These are phyloP conservation scores for Chondrostereum purpureum DNA, from an alignment of 1,284 basidiomycete genomes.

Conservation along the genomic window DNA sequence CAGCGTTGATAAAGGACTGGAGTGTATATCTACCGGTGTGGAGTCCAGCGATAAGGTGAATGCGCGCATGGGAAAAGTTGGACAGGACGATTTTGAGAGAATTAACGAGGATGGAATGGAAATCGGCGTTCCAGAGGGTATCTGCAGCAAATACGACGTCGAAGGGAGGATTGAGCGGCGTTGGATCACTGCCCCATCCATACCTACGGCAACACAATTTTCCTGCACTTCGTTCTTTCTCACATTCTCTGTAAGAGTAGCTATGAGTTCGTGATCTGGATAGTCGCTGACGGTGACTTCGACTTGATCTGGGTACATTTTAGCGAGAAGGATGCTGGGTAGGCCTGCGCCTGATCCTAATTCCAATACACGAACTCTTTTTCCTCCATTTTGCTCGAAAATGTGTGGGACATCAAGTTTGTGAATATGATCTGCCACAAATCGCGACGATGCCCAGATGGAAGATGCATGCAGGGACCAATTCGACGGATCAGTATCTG, in stretches of 20 bases:
- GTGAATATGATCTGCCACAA: slow-evolving; percentile 55
- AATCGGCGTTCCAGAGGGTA: slow-evolving; percentile 65
- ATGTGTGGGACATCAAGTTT: slow-evolving; percentile 25
- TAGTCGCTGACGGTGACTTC: slow-evolving; percentile 60
- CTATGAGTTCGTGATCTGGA: slow-evolving; percentile 58
- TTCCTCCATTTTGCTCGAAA: slow-evolving; percentile 20
- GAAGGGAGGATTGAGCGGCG: slow-evolving; percentile 39
- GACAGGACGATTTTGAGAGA: slow-evolving; percentile 44
- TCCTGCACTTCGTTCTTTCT: slow-evolving; percentile 37
- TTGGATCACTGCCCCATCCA: slow-evolving; percentile 55
- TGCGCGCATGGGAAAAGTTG: slow-evolving; percentile 34
- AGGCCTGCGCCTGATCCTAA: slow-evolving; percentile 69
- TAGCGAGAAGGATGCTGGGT: slow-evolving; percentile 60
- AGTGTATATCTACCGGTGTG: slow-evolving; percentile 71
- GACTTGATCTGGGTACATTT: slow-evolving; percentile 28
- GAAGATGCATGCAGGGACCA: slow-evolving; percentile 71
- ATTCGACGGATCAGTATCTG: slow-evolving; percentile 59
- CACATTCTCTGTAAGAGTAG: slow-evolving; percentile 52
- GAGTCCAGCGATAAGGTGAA: slow-evolving; percentile 60
- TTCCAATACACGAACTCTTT: slow-evolving; percentile 47
- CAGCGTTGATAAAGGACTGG: slow-evolving; percentile 45
- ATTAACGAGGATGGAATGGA: slow-evolving; percentile 46
- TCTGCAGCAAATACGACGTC: slow-evolving; percentile 67
- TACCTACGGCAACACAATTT: slow-evolving; percentile 46
- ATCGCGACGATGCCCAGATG: slow-evolving; percentile 63